These are phyloP conservation scores for Cotoneaster glaucophyllus DNA, from an alignment of 306 rosid species.

Conservation along the genomic window DNA sequence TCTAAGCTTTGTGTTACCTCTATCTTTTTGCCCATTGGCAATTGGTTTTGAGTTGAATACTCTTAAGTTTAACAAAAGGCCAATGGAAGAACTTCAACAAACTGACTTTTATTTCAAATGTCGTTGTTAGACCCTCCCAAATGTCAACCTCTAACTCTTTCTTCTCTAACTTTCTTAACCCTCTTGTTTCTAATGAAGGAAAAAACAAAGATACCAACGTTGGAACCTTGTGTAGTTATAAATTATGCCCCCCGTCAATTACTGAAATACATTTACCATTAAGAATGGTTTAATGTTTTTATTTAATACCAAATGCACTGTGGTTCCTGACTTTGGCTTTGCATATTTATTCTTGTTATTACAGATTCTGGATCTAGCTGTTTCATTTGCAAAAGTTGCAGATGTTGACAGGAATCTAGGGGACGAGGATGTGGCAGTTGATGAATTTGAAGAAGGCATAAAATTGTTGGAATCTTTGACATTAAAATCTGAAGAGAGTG, in stretches of 20 bases:
- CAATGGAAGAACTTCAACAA: background rate
- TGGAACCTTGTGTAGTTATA: background rate
- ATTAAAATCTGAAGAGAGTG: conserved; percentile 55
- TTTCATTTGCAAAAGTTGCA: conserved; percentile 90
- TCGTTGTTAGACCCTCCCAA: background rate
- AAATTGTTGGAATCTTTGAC: conserved; percentile 57
- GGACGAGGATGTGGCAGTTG: conserved; percentile 61
- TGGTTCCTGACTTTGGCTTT: conserved; percentile 18
- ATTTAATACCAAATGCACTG: background rate
- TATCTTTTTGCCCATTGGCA: background rate
- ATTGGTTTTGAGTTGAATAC: background rate
- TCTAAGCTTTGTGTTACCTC: background rate
- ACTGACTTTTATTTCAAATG: background rate
- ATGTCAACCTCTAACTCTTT: background rate
- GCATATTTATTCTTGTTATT: conserved; percentile 9
- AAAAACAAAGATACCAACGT: background rate
- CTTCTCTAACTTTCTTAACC: background rate
- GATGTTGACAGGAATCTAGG: conserved; percentile 84
- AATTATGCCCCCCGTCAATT: background rate
- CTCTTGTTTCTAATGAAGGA: background rate
- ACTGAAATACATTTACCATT: background rate
- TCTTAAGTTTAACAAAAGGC: background rate
- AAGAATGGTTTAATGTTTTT: background rate
- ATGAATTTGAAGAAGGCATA: conserved; percentile 83
- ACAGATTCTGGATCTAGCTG: conserved; percentile 77